Conservation (phyloP, 176 grass and related monocot species). For the Phoenix roebelenii region DNA sequence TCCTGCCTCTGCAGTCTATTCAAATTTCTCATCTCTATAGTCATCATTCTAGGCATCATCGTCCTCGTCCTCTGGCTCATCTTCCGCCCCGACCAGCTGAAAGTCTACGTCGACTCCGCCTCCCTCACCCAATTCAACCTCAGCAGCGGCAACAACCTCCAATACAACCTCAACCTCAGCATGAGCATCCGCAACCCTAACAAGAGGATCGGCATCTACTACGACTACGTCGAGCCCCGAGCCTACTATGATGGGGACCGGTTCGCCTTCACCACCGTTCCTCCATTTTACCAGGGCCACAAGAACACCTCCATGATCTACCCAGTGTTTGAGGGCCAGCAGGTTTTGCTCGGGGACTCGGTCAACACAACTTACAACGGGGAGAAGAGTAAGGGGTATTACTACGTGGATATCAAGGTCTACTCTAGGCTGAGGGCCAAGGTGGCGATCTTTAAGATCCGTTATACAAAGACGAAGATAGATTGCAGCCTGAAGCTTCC, state of each 20-base stretch:
- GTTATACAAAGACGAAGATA: conserved; percentile 33
- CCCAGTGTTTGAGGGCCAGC: conserved; percentile 16
- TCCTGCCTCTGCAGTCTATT: conserved; percentile 16
- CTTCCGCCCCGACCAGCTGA: conserved; percentile 7
- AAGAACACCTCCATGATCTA: conserved; percentile 41
- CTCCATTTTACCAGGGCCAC: conserved; percentile 13
- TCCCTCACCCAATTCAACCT: conserved; percentile 15
- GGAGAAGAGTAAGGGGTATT: conserved; percentile 52
- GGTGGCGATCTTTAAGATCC: conserved; percentile 38
- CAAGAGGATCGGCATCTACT: conserved; percentile 15
- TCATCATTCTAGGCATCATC: conserved; percentile 15
- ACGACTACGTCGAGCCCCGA: conserved; percentile 5
- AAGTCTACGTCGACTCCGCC: conserved; percentile 6
- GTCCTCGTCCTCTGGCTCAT: conserved; percentile 16
- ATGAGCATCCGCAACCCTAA: conserved; percentile 23
- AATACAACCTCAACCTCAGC: conserved; percentile 12
- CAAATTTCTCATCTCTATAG: conserved; percentile 20
- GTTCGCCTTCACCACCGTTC: background rate
- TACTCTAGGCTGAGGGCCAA: conserved; percentile 36
- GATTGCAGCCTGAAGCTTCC: conserved; percentile 52
- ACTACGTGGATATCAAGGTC: conserved; percentile 49
- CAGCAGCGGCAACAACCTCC: background rate
- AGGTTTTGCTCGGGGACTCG: conserved; percentile 5
- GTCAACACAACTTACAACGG: conserved; percentile 29
- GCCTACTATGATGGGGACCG: conserved; percentile 4